Percentiles rank a stretch among this genome's conserved stretches.
Conservation (phyloP, 23 red algal species). For the Gracilariopsis chorda region DNA sequence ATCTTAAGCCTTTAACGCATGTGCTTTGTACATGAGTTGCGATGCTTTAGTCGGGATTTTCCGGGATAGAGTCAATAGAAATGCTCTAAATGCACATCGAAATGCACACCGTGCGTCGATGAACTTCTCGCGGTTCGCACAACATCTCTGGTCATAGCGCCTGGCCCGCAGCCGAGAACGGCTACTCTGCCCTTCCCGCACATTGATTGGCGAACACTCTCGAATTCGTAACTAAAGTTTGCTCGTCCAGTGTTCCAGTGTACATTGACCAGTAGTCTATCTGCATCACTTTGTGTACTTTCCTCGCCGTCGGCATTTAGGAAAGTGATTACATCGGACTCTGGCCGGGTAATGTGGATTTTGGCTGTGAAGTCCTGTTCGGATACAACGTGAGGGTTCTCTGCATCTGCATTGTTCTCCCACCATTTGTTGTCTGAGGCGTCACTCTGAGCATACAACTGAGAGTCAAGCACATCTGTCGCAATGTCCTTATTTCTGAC, state of each 20-base stretch:
- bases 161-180: neutral
- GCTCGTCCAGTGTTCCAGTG: neutral
- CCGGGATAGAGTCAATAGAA: conserved; percentile 60
- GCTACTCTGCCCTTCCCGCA: neutral
- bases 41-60: too few relatives aligned
- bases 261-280: neutral
- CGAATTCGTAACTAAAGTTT: neutral
- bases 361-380: neutral
- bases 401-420: neutral
- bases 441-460: neutral
- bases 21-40: too few relatives aligned
- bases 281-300: neutral
- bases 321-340: neutral
- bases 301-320: neutral
- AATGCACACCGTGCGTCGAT: neutral
- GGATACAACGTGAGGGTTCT: neutral
- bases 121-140: neutral
- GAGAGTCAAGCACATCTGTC: neutral
- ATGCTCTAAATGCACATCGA: neutral
- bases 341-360: neutral
- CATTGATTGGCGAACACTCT: neutral
- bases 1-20: too few relatives aligned
- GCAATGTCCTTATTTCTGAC: neutral
- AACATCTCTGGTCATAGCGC: neutral
- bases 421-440: neutral